Evolutionary conservation across 2,329 filamentous ascomycete species (phyloP), one percentile per base, ranked within the genome.

Genomic region (Colletotrichum orchidophilum): DNA sequence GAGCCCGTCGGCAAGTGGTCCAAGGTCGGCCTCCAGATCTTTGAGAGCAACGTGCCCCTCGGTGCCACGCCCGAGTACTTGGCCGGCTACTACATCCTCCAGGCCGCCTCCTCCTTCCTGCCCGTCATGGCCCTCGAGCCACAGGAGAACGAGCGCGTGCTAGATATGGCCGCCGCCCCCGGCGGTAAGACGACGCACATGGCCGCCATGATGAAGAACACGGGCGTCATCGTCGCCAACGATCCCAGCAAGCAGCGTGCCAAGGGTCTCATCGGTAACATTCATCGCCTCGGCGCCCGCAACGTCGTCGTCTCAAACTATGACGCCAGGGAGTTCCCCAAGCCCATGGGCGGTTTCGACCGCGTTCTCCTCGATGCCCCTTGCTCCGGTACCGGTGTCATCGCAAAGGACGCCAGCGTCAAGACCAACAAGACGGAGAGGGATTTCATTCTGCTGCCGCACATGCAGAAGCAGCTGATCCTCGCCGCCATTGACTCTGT

Each of bases 1-100:
- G 96, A 99, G 82, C 96, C 96, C 2, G 94, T 99, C 21, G 96
- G 96, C 73, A 98, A 98, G 83, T 99, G 96, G 96, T 96, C 93
- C 76, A 99, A 99, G 85, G 95, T 99, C 74, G 96, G 96, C 58
- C 88, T 99, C 50, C 96, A 99, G 81, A 91, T 99, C 71, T 99
- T 99, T 81, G 96, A 99, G 82, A 94, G 93, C 69, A 92, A 91
- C 72, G 86, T 90, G 5, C 94, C 95, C 3, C 89, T 98, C 1
- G 95, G 95, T 88, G 96, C 96, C 31, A 99, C 96, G 0, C 96
- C 96, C 11, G 96, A 99, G 83, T 99, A 99, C 81, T 90, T 99
- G 13, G 95, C 96, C 18, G 96, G 96, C 21, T 95, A 99, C 82
- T 99, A 99, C 85, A 98, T 99, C 76, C 89, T 99, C 13, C 96